Evolutionary conservation across 192 early-diverging fungal genomes (phyloP), one percentile per base, ranked within the genome.

Genomic region (Lobosporangium transversale): DNA sequence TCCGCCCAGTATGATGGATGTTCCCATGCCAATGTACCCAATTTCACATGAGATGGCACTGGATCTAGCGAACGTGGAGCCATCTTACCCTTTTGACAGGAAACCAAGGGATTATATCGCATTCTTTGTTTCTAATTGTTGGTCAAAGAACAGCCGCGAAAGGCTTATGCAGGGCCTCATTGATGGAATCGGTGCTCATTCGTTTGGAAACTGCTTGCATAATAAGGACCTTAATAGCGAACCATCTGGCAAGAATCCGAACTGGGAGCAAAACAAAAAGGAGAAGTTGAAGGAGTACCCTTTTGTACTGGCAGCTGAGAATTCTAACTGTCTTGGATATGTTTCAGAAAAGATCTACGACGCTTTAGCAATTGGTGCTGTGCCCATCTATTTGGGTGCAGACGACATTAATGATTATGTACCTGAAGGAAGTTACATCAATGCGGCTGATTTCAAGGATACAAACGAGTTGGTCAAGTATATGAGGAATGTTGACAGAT

Each of bases 321-420:
- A 79, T 47, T 79, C 62, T 3, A 79, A 60, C 44, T 71, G 68
- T 8, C 11, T 44, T 15, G 78, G 78, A 26, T 79, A 79, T 37
- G 52, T 79, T 27, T 71, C 68, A 6, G 78, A 79, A 11, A 79
- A 76, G 47, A 61, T 79, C 42, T 79, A 79, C 36, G 47, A 79
- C 40, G 53, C 50, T 8, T 9, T 66, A 0, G 23, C 49, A 7
- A 50, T 40, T 17, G 68, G 67, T 7, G 56, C 68, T 8, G 71
- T 79, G n/a, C 78, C 78, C 3, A 32, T 71, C 18, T 79, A 66
- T 23, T 37, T 71, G 42, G 78, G 78, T 23, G 78, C 68, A 11
- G 26, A 49, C 4, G 78, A 79, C 35, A 70, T 79, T 60, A 55
- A 55, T 7, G 44, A 70, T 53, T 79, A 52, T 51, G 56, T 70